Base-by-base conservation (phyloP, 768 basidiomycete species). In the Boletus rubropictus region DNA sequence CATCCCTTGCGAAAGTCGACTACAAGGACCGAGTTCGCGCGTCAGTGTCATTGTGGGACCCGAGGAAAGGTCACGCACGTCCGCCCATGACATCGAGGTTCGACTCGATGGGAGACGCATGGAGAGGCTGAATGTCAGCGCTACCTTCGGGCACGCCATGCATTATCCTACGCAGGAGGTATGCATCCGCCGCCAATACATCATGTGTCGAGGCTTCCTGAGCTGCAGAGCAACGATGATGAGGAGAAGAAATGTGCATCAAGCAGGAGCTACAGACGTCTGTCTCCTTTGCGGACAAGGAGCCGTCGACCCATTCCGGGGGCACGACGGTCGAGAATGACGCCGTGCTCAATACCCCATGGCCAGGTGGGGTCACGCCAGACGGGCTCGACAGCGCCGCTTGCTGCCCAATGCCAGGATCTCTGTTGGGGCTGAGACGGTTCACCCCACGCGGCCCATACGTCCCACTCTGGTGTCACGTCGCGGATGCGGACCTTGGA, bases 1-100 rank as follows among this genome's bases (percentile, higher is more conserved):
- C 96, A 99, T 3, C 96, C 96, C 70, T 99, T 99, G 47, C 89
- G 75, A 65, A 96, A 97, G 67, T 97, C 92, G 62, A 98, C 94
- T 86, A 74, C 22, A 39, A 24, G 53, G 21, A 51, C 24, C 34
- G 34, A 39, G 12, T 21, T 6, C 9, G 31, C 11, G 29, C 3
- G 37, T 53, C 35, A 58, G 32, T 27, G 43, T 38, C 35, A 1
- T 15, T 25, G 15, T 17, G 36, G 15, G 22, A 33, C 11, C 3
- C 32, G 8, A 33, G 44, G n/a, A 22, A 42, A 42, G 20, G 39
- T 28, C 22, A 74, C 86, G 68, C 58, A 96, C 94, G 70, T 59
- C 82, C 95, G 41, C 93, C 92, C 88, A 97, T 97, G 34, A 87
- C 70, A 63, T 99, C 96, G 56, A 98, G 69, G 66, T 94, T 92